Percentiles rank a stretch among this genome's conserved stretches.
Conservation (phyloP, 2,329 filamentous ascomycete genomes). For the Ophiostoma tasmaniense region DNA sequence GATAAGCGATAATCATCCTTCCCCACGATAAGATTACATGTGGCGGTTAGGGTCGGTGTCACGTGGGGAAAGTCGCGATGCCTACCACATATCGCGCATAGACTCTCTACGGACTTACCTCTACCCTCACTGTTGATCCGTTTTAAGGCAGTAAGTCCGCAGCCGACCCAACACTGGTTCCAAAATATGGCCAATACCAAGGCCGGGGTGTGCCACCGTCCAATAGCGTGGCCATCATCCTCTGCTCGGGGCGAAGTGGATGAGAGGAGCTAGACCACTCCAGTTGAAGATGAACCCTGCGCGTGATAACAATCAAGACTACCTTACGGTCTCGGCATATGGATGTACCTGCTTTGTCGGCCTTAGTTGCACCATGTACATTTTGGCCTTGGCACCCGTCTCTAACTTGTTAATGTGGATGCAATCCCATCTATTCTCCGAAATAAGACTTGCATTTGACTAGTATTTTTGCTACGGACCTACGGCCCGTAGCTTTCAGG, state of each 20-base stretch:
- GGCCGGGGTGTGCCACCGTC: neutral
- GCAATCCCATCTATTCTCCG: neutral
- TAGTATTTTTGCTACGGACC: too few species aligned
- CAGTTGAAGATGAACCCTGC: neutral
- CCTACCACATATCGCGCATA: neutral
- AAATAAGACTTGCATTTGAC: neutral
- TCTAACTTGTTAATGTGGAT: neutral
- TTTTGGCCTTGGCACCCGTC: neutral
- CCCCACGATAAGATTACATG: neutral
- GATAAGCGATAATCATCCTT: neutral
- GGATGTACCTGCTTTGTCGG: neutral
- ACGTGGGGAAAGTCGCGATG: neutral
- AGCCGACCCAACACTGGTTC: neutral
- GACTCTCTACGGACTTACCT: neutral
- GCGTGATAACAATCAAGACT: neutral
- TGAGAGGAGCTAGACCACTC: neutral
- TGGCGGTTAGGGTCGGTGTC: neutral
- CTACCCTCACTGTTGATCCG: neutral
- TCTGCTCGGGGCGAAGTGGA: neutral
- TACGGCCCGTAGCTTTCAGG: too few species aligned
- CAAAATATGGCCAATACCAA: neutral
- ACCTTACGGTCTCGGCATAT: neutral
- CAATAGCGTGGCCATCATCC: neutral
- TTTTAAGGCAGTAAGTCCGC: neutral
- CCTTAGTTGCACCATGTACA: neutral